These are phyloP conservation scores for Penicillium sp. DNA, from an alignment of 2,329 filamentous ascomycete genomes.

Conservation along the genomic window DNA sequence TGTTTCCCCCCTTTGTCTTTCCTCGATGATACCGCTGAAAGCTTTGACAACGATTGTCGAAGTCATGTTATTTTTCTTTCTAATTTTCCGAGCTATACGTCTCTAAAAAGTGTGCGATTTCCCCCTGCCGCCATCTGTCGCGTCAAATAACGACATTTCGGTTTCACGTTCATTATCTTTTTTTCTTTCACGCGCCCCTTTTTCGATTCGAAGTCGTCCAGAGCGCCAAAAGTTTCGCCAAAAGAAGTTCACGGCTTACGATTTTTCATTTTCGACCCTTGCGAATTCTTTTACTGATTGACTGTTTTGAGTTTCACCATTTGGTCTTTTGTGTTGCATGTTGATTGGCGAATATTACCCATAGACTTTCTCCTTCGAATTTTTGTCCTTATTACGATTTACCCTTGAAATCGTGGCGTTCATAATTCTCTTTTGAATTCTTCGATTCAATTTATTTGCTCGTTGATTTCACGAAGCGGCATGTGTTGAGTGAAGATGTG, in stretches of 20 bases:
- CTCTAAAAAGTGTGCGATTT: conserved; percentile 12
- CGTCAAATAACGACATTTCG: background rate
- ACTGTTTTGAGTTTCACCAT: conserved; percentile 19
- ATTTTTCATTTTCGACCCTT: conserved; percentile 17
- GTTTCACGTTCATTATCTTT: background rate
- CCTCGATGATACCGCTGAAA: conserved; percentile 4
- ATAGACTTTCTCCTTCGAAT: conserved; percentile 30
- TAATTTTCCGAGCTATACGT: conserved; percentile 4
- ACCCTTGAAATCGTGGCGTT: conserved; percentile 16
- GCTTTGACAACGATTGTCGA: background rate
- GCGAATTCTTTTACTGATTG: conserved; percentile 24
- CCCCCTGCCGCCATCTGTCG: conserved; percentile 10
- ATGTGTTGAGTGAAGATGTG: background rate
- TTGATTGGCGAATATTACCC: conserved; percentile 29
- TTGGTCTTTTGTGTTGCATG: conserved; percentile 33
- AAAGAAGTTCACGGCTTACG: conserved; percentile 16
- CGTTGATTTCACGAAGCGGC: background rate
- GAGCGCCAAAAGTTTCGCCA: conserved; percentile 15
- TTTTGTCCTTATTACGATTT: conserved; percentile 30
- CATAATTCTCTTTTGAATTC: conserved; percentile 9
- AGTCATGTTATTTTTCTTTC: conserved; percentile 1
- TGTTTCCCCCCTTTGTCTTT: conserved; percentile 29
- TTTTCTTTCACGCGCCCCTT: background rate
- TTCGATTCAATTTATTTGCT: background rate
- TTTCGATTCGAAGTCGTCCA: conserved; percentile 14